Conservation (phyloP, 805 yeast species). For the Wickerhamiella domercqiae region DNA sequence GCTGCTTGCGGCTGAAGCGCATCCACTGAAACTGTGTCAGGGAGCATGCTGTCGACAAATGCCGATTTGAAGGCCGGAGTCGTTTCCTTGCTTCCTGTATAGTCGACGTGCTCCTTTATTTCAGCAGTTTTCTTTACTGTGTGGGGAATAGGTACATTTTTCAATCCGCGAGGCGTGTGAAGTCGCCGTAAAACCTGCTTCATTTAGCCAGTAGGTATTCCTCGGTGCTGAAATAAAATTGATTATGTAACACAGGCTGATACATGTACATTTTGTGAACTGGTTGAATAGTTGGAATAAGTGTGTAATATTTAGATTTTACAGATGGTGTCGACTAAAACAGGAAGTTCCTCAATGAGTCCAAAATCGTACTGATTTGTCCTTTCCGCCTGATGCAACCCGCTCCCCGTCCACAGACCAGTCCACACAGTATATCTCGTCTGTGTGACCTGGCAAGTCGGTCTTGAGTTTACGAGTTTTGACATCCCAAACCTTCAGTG, state of each 20-base stretch:
- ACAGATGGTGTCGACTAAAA: too few relatives aligned
- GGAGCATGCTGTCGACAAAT: constrained; percentile 8
- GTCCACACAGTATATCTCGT: constrained; percentile 92
- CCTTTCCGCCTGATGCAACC: constrained; percentile 97
- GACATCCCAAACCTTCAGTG: constrained; percentile 92
- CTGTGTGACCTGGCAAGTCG: constrained; percentile 91
- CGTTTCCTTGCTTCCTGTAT: constrained; percentile 1
- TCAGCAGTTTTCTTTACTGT: constrained; percentile 17
- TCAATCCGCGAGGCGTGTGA: constrained; percentile 2
- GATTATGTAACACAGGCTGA: too few relatives aligned
- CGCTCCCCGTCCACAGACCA: constrained; percentile 92
- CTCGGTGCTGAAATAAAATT: not conserved
- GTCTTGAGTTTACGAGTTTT: constrained; percentile 67
- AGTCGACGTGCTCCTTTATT: constrained; percentile 6
- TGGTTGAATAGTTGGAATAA: constrained; percentile 1
- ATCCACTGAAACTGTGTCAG: constrained; percentile 2
- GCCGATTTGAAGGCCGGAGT: not conserved
- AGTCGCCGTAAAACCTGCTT: not conserved
- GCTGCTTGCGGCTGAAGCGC: constrained; percentile 2
- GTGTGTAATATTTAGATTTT: too few relatives aligned
- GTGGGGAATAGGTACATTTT: constrained; percentile 39
- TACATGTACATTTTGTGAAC: too few relatives aligned
- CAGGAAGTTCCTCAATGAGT: too few relatives aligned
- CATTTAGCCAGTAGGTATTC: not conserved
- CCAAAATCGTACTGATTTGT: constrained; percentile 89